These are phyloP conservation scores for Barnettozyma pratensis DNA, from an alignment of 805 yeast species.

Conservation along the genomic window DNA sequence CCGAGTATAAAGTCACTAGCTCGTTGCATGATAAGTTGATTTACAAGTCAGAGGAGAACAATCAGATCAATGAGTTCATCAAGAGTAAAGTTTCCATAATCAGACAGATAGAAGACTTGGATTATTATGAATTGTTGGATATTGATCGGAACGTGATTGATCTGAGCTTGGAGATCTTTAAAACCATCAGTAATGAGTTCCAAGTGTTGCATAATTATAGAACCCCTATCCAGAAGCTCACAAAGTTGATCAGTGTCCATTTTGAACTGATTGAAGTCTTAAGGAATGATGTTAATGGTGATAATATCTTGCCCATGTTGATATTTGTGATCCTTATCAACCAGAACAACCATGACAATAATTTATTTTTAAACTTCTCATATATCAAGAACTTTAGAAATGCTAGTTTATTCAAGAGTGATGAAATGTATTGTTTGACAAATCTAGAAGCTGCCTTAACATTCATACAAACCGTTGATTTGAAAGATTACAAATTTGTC, in stretches of 20 bases:
- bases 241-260: slow-evolving; percentile 13
- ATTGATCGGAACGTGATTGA: slow-evolving; percentile 7
- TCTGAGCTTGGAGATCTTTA: slow-evolving; percentile 3
- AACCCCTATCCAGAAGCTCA: slow-evolving; percentile 17
- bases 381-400: slow-evolving; percentile 23
- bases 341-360: slow-evolving; percentile 2
- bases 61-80: slow-evolving; percentile 14
- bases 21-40: slow-evolving; percentile 14
- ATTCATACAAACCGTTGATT: slow-evolving; percentile 12
- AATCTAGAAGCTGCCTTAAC: slow-evolving; percentile 24
- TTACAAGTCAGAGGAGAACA: slow-evolving; percentile 12
- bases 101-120: slow-evolving; percentile 11
- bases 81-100: slow-evolving; percentile 12
- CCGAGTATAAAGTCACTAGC: slow-evolving; percentile 13
- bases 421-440: slow-evolving; percentile 21
- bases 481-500: slow-evolving; percentile 8
- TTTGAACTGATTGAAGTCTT: slow-evolving; percentile 10
- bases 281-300: slow-evolving; percentile 14
- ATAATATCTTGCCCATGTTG: slow-evolving; percentile 20
- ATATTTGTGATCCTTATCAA: slow-evolving; percentile 20
- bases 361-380: slow-evolving; percentile 18
- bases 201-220: slow-evolving; percentile 2
- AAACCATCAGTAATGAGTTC: slow-evolving; percentile 7
- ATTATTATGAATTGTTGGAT: slow-evolving; percentile 16
- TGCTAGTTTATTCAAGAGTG: slow-evolving; percentile 9